Evolutionary conservation across 2,329 filamentous ascomycete species (phyloP).

Genomic region (Claviceps pusilla): DNA sequence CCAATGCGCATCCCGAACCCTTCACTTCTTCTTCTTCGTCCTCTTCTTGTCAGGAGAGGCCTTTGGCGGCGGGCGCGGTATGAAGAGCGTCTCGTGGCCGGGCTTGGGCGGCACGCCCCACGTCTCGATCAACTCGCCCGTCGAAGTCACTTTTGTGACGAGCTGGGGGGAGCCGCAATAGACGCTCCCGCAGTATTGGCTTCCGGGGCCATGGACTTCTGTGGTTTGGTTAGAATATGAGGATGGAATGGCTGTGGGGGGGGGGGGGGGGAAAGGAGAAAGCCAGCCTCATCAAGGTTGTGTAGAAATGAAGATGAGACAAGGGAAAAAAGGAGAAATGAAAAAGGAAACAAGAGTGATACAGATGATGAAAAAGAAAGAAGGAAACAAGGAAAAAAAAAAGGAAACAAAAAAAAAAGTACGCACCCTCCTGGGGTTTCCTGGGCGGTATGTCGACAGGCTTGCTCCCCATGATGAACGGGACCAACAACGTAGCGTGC

Average conservation of each 20-base stretch:
- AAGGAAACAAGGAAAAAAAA: neutral
- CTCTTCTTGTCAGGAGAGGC: neutral
- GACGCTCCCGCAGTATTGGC: conserved; percentile 6
- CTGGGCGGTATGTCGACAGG: neutral
- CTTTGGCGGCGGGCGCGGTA: neutral
- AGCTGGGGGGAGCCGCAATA: conserved; percentile 7
- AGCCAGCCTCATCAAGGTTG: too few relatives aligned
- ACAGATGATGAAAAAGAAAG: neutral
- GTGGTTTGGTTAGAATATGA: too few relatives aligned
- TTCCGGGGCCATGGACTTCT: conserved; percentile 2
- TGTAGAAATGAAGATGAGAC: neutral
- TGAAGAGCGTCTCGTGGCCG: neutral
- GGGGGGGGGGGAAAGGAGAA: too few relatives aligned
- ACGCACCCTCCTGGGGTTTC: neutral
- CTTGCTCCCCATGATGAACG: neutral
- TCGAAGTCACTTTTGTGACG: neutral
- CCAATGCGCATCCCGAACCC: neutral
- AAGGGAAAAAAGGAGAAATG: neutral
- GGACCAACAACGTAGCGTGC: too few relatives aligned
- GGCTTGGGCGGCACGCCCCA: conserved; percentile 7
- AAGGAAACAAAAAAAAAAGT: too few relatives aligned
- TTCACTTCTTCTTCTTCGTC: neutral
- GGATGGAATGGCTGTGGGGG: too few relatives aligned
- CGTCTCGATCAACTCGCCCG: conserved; percentile 4
- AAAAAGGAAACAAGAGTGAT: too few relatives aligned